Conservation (phyloP, 2,329 filamentous ascomycete species). For the Coniochaeta ligniaria region DNA sequence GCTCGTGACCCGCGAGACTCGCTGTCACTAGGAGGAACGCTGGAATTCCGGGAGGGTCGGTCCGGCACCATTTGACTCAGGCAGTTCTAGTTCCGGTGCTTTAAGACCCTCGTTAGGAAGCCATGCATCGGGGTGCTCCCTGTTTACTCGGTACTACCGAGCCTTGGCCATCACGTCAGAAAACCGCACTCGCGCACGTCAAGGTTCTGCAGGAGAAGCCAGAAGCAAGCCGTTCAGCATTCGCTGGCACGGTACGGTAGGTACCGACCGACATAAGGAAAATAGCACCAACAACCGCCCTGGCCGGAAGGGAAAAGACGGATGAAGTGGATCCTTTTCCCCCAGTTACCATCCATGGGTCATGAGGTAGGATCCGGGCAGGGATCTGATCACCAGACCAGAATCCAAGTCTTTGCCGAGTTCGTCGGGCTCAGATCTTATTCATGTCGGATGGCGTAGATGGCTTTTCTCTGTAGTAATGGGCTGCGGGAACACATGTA, state of each 20-base stretch:
- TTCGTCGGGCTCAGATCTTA: not conserved
- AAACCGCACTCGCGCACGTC: not conserved
- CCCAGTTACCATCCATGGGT: not conserved
- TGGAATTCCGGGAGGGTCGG: not conserved
- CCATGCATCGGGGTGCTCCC: not conserved
- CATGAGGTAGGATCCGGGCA: not conserved
- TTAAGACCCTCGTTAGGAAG: too few species aligned
- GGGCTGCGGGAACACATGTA: not conserved
- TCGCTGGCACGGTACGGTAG: too few species aligned
- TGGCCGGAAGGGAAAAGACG: not conserved
- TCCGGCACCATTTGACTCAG: not conserved
- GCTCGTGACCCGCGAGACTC: not conserved
- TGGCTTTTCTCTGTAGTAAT: not conserved
- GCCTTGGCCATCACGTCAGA: not conserved
- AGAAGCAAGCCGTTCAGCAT: not conserved
- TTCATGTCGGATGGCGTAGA: not conserved
- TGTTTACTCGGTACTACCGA: not conserved
- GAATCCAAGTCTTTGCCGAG: not conserved
- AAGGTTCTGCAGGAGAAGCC: not conserved
- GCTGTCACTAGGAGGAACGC: not conserved
- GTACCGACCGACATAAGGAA: not conserved
- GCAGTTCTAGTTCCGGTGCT: not conserved
- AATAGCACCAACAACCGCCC: not conserved
- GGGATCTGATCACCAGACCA: not conserved
- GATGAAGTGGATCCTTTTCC: not conserved